Evolutionary conservation across 768 basidiomycete species (phyloP).

Genomic region (Rhodotorula paludigena): DNA sequence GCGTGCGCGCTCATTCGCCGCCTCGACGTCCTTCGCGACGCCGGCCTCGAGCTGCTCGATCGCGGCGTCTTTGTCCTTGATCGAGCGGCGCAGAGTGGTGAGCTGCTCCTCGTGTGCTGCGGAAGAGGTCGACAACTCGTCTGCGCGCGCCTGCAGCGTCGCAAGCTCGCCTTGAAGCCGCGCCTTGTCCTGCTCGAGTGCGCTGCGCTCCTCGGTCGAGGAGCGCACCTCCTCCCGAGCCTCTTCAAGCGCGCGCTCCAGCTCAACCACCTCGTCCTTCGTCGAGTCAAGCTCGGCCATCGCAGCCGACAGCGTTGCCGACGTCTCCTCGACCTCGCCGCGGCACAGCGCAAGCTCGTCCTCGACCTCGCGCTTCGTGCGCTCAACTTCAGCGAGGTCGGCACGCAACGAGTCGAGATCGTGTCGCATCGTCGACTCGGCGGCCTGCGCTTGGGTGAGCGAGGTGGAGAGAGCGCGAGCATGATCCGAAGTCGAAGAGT

Average conservation of each 20-base stretch:
- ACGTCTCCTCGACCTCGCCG: conserved; percentile 31
- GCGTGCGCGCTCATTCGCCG: too few species aligned
- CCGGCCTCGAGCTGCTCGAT: conserved; percentile 48
- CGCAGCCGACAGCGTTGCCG: conserved; percentile 13
- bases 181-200: conserved; percentile 1
- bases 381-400: conserved; percentile 15
- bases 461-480: conserved; percentile 20
- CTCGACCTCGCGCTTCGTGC: conserved; percentile 9
- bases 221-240: conserved; percentile 1
- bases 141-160: background rate
- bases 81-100: background rate
- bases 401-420: conserved; percentile 16
- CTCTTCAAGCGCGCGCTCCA: conserved; percentile 10
- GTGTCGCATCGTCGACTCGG: background rate
- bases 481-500: conserved; percentile 17
- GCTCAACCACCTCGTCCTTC: conserved; percentile 19
- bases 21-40: conserved; percentile 22
- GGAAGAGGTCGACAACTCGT: background rate
- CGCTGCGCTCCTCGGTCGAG: background rate
- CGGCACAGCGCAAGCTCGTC: conserved; percentile 24
- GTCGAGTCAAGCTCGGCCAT: conserved; percentile 29
- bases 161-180: background rate
- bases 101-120: background rate
- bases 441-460: conserved; percentile 17
- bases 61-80: conserved; percentile 48